Evolutionary conservation across 805 yeast genomes (phyloP).

Genomic region (Starmerella ratchasimensis): DNA sequence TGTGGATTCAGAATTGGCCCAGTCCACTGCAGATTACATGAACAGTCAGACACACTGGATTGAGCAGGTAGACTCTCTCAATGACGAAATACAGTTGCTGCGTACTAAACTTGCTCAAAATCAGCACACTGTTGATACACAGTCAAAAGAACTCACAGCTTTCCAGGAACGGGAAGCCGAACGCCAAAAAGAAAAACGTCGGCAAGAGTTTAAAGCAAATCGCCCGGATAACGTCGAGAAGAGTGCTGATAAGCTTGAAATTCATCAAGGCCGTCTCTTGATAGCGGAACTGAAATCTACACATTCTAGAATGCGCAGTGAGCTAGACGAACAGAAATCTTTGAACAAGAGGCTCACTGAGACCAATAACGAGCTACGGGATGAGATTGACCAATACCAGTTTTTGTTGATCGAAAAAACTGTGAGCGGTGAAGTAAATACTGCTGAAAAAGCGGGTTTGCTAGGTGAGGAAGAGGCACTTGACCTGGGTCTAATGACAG

Average conservation of each 20-base stretch:
- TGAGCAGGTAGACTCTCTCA: slow-evolving; percentile 16
- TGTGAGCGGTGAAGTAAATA: slow-evolving; percentile 17
- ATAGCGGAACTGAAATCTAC: slow-evolving; percentile 23
- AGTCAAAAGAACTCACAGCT: slow-evolving; percentile 1
- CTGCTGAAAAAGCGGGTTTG: background rate
- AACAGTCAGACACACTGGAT: slow-evolving; percentile 21
- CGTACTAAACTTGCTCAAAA: slow-evolving; percentile 7
- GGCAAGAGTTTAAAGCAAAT: background rate
- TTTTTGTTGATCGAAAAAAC: slow-evolving; percentile 25
- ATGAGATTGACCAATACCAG: slow-evolving; percentile 23
- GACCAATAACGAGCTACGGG: slow-evolving; percentile 25
- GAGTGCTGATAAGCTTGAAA: slow-evolving; percentile 19
- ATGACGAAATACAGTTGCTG: slow-evolving; percentile 16
- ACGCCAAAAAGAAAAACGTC: slow-evolving; percentile 1
- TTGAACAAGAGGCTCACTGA: slow-evolving; percentile 36
- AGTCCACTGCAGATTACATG: slow-evolving; percentile 22
- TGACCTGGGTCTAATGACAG: background rate
- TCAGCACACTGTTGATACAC: background rate
- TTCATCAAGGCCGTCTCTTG: slow-evolving; percentile 20
- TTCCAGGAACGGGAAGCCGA: slow-evolving; percentile 3
- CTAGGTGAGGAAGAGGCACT: background rate
- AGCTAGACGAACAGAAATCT: slow-evolving; percentile 43
- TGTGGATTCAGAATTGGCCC: slow-evolving; percentile 21
- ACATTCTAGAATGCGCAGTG: slow-evolving; percentile 21
- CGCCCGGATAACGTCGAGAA: slow-evolving; percentile 7